Conservation (phyloP, 164 flowering plant species). For the Aristolochia californica region DNA sequence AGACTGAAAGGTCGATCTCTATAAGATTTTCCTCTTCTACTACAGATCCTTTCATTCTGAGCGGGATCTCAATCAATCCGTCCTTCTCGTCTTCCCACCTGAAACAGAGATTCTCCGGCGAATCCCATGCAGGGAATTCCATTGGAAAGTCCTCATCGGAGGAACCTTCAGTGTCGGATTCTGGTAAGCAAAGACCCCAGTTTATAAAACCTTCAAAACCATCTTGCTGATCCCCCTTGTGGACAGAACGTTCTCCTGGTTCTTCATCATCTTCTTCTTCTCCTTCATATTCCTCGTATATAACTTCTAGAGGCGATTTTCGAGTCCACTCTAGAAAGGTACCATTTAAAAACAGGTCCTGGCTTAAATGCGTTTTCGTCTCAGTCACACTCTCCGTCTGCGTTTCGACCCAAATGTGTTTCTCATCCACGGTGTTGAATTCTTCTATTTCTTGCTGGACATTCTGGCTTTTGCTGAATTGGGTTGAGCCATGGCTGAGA, state of each 20-base stretch:
- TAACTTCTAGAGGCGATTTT: slow-evolving; percentile 69
- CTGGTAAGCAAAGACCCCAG: neutral
- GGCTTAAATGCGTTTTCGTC: slow-evolving; percentile 4
- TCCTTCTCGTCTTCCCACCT: slow-evolving; percentile 8
- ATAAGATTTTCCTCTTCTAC: slow-evolving; percentile 6
- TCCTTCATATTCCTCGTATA: slow-evolving; percentile 64
- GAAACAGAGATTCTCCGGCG: slow-evolving; percentile 8
- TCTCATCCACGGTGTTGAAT: neutral
- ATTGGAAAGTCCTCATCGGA: neutral
- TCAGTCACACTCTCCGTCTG: slow-evolving; percentile 6
- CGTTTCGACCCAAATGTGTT: neutral
- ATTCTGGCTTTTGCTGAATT: slow-evolving; percentile 2
- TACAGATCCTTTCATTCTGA: neutral
- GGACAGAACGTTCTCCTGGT: too few relatives aligned
- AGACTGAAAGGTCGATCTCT: slow-evolving; percentile 5
- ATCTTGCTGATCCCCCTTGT: too few relatives aligned
- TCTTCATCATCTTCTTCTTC: slow-evolving; percentile 16
- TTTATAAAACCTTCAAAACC: neutral
- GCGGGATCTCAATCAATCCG: slow-evolving; percentile 8
- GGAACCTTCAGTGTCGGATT: neutral
- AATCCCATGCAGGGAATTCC: slow-evolving; percentile 2
- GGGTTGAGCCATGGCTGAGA: slow-evolving; percentile 45
- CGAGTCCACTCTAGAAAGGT: slow-evolving; percentile 54
- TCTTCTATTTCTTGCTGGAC: neutral
- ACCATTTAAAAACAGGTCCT: slow-evolving; percentile 13